Evolutionary conservation across 345 rosid genomes (phyloP), one percentile per base, ranked within the genome.

Genomic region (Crucihimalaya himalaica): DNA sequence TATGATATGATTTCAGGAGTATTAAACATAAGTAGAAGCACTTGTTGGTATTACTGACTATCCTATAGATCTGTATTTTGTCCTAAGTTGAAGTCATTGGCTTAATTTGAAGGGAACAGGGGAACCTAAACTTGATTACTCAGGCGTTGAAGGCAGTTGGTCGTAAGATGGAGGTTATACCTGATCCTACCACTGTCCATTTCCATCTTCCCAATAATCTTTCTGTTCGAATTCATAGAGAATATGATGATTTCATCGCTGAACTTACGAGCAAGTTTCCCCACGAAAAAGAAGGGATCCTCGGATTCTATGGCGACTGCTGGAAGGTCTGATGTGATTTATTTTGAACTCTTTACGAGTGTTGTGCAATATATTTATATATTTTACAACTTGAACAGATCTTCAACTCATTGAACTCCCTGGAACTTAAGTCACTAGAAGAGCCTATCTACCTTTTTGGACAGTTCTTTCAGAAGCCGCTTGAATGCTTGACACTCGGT

Each of bases 121-220:
- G 97, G 25, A 95, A 95, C 56, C 79, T 95, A 19, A 95, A 95
- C 81, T 81, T 95, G 89, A 90, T 92, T 70, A 95, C 97, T 54
- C 89, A 81, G 74, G 87, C 97, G 18, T 82, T 95, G 81, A 87
- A 87, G 27, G 93, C 99, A 37, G 96, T 95, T 76, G 97, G 93
- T 54, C 81, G 92, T 78, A 70, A 87, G 81, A 84, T 95, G 97
- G 88, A 89, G 79, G 96, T 90, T 71, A 85, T 95, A 79, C 97
- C 97, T 59, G 97, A 95, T 80, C 99, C 94, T 10, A 90, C 89
- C 7, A 92, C 97, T 28, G 97, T 95, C 68, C 96, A 95, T 90
- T 95, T 87, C 85, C 97, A 92, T 83, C 90, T 90, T 57, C 97
- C 96, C 6, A 82, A 80, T 74, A 48, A 83, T 72, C 92, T 95